Base-by-base conservation (phyloP, 345 rosid genomes). In the Hibiscus syriacus region DNA sequence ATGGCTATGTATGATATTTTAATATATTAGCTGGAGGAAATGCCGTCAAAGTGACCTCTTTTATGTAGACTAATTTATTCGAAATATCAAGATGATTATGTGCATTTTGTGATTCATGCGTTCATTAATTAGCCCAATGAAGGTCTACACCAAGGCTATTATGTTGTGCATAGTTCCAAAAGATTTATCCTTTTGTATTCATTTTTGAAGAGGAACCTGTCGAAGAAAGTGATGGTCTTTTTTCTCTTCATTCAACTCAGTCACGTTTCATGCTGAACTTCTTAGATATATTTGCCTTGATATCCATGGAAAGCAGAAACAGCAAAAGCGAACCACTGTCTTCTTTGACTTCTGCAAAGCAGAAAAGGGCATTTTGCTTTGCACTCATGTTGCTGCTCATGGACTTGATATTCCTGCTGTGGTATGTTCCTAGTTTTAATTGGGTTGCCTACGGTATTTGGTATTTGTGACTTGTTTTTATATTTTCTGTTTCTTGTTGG, bases 301-400 rank as follows among this genome's bases (percentile, higher is more conserved):
- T 73, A 91, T 91, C 70, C 98, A 94, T 72, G 99, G 99, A 74
- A 89, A 90, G 74, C 90, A 86, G 69, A 93, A 91, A 78, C 98
- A 94, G 73, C 97, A 87, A 82, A 84, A 84, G 71, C 83, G 98
- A 39, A 94, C 98, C 38, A 68, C 92, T 53, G 89, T 98, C 66
- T 94, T 94, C 77, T 94, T 89, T 64, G 95, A 89, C 72, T 94
- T 94, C 80, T 89, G 92, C 81, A 84, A 86, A 74, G 89, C 90
- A 48, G 89, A 87, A 59, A 94, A 87, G 66, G 99, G 99, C 17
- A 84, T 91, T 71, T 72, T 94, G 89, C 80, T 94, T n/a, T 94
- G 99, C 69, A 94, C 99, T 71, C 97, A 91, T 79, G 98, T 91
- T 66, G 98, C 98, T 39, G 99, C 96, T 27, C 98, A 98, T 79